Percentiles rank a stretch among this genome's conserved stretches.
These are phyloP conservation scores for Coniochaeta hoffmannii DNA, from an alignment of 2,329 filamentous ascomycete species.

Conservation along the genomic window DNA sequence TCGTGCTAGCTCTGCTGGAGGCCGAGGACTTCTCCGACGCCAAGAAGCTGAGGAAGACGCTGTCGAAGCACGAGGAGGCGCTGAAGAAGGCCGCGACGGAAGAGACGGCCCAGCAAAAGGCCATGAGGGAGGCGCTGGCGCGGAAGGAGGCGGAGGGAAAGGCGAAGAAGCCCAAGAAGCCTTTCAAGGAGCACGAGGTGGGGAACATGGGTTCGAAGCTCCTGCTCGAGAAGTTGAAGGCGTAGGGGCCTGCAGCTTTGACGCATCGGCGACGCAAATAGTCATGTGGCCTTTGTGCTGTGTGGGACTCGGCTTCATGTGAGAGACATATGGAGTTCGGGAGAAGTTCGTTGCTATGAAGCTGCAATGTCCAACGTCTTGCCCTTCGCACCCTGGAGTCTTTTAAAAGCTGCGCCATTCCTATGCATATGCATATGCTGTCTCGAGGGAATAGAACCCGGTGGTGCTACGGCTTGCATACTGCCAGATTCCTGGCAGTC, in stretches of 20 bases:
- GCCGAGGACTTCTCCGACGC: slow-evolving; percentile 61
- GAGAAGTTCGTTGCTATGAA: not conserved
- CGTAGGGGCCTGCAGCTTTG: slow-evolving; percentile 6
- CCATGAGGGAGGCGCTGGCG: slow-evolving; percentile 26
- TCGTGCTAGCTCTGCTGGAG: slow-evolving; percentile 75
- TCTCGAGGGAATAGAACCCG: no score
- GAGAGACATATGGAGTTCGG: not conserved
- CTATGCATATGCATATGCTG: no score
- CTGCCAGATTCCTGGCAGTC: not conserved
- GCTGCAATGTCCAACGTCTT: no score
- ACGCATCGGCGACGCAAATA: no score
- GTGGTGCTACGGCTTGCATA: not conserved
- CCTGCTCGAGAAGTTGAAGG: slow-evolving; percentile 48
- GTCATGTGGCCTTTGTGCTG: no score
- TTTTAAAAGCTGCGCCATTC: no score
- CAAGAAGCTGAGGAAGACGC: slow-evolving; percentile 57
- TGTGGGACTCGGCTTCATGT: not conserved
- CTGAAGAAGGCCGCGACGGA: slow-evolving; percentile 60
- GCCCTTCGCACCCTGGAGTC: no score
- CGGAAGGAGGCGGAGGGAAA: slow-evolving; percentile 23
- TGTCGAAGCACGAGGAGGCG: slow-evolving; percentile 66
- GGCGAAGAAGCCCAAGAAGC: slow-evolving; percentile 35
- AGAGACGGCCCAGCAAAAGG: slow-evolving; percentile 47
- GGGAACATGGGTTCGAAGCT: slow-evolving; percentile 58
- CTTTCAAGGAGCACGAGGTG: slow-evolving; percentile 32